A percentile compares a stretch with the other conserved stretches of the same genome.
Conservation (phyloP, 1,139 yeast genomes). For the Taiozyma sp. region DNA sequence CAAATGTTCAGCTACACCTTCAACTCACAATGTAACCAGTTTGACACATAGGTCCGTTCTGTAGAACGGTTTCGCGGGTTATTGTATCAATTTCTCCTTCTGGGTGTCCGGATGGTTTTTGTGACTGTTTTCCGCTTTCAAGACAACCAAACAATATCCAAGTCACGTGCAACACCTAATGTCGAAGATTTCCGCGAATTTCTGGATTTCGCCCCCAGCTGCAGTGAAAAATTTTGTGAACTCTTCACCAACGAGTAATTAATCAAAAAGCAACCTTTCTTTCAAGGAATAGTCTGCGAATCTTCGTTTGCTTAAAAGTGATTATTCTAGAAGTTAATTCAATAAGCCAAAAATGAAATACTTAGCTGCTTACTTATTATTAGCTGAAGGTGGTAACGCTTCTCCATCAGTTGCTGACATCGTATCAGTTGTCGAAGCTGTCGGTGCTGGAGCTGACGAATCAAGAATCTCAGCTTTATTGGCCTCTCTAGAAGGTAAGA, state of each 20-base stretch:
- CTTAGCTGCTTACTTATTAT: conserved; percentile 89
- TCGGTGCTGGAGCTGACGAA: conserved; percentile 94
- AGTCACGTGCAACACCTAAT: neutral
- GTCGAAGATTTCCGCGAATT: neutral
- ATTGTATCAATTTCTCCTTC: no score
- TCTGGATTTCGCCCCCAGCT: neutral
- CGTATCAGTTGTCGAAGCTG: conserved; percentile 84
- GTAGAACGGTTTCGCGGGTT: neutral
- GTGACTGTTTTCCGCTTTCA: neutral
- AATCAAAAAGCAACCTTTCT: neutral
- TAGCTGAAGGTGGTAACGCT: conserved; percentile 81
- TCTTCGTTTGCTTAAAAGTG: conserved; percentile 36
- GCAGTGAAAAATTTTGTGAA: neutral
- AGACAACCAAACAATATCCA: no score
- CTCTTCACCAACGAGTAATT: neutral
- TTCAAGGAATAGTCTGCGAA: conserved; percentile 28
- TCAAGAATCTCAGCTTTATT: conserved; percentile 81
- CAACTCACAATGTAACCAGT: neutral
- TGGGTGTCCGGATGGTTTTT: neutral
- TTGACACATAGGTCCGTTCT: neutral
- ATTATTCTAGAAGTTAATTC: conserved; percentile 30
- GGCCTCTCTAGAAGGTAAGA: conserved; percentile 93
- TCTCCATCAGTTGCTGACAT: conserved; percentile 93
- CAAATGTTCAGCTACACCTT: no score
- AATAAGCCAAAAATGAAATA: conserved; percentile 56